Base-by-base conservation (phyloP, 495 filamentous ascomycete genomes). In the Penicillium odoratum region DNA sequence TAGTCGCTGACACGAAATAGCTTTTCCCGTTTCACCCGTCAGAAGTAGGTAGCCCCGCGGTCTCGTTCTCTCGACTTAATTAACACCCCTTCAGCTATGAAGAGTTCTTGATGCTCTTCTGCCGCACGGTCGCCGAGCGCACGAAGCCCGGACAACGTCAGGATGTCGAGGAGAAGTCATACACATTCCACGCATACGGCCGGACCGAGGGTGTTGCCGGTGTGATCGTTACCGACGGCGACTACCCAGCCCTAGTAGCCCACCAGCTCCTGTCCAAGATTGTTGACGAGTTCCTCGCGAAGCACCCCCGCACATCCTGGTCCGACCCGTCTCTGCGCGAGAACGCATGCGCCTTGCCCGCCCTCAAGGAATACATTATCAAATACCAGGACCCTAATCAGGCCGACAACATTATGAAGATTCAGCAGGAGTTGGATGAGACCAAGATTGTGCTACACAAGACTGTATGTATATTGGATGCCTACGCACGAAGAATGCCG, bases 401-500 rank as follows among this genome's bases (percentile, higher is more conserved):
- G 73, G 93, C 92, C 51, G 92, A 92, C 74, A 91, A 84, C 74
- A 94, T 96, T 65, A 84, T 91, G 81, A 93, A 89, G 81, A 97
- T 98, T 63, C 95, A 98, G 77, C 88, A 90, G 76, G 93, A 98
- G 76, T 81, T 98, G 59, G 92, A 97, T 62, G 92, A 97, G 82
- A 98, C 95, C 55, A 98, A 97, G 85, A 94, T 97, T 68, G 87
- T 96, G 45, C 82, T 98, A 56, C 92, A 97, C 75, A 95, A 97
- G 84, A 94, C 91, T n/a, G 74, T 77, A 69, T 21, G 59, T 42
- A 28, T 59, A 66, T 60, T 48, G 5, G 13, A 13, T 31, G 28
- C 5, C n/a, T 7, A 9, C 21, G 10, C 44, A 13, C 51, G 33
- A 51, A 44, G 44, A 21, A 13, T 31, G n/a, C 13, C 3, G 47